A percentile compares a stretch with the other conserved stretches of the same genome.
phyloP scores from a whole-genome alignment of 2,329 filamentous ascomycete species.

The Colletotrichum liriopes region DNA sequence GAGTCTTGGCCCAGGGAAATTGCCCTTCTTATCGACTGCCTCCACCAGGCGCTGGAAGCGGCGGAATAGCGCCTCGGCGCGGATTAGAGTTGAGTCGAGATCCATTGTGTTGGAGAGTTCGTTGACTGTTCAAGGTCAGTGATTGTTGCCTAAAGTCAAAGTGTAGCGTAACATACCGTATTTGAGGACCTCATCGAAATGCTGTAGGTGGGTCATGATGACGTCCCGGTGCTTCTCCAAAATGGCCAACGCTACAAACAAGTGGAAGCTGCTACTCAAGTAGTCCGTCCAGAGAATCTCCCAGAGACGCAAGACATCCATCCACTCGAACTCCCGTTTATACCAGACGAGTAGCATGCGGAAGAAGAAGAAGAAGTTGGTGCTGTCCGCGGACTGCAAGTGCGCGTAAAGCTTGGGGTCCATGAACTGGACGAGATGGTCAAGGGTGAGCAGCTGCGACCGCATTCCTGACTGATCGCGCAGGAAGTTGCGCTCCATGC shows the following conservation, averaged over 20 bases:
- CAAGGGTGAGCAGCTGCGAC: slow-evolving; percentile 88
- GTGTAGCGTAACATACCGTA: slow-evolving; percentile 76
- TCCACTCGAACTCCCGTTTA: slow-evolving; percentile 95
- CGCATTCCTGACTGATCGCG: slow-evolving; percentile 98
- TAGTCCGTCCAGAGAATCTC: slow-evolving; percentile 96
- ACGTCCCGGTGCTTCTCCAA: slow-evolving; percentile 96
- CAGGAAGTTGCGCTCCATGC: slow-evolving; percentile 98
- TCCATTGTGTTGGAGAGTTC: slow-evolving; percentile 96
- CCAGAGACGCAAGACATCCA: slow-evolving; percentile 90
- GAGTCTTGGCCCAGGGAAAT: slow-evolving; percentile 76
- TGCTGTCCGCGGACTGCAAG: slow-evolving; percentile 90
- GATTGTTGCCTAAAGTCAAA: neutral
- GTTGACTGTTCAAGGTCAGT: slow-evolving; percentile 75
- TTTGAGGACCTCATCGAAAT: slow-evolving; percentile 98
- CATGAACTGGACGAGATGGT: slow-evolving; percentile 96
- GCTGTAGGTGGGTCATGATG: slow-evolving; percentile 93
- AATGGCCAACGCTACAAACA: slow-evolving; percentile 95
- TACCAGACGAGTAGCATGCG: slow-evolving; percentile 99
- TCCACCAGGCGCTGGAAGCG: slow-evolving; percentile 92
- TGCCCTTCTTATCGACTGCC: slow-evolving; percentile 91
- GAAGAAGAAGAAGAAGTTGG: slow-evolving; percentile 99
- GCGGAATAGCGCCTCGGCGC: slow-evolving; percentile 90
- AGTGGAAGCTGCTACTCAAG: slow-evolving; percentile 88
- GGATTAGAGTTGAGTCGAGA: slow-evolving; percentile 85
- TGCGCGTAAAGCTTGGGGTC: slow-evolving; percentile 95